phyloP scores from a whole-genome alignment of 495 filamentous ascomycete genomes.

The Talaromyces trachyspermus region DNA sequence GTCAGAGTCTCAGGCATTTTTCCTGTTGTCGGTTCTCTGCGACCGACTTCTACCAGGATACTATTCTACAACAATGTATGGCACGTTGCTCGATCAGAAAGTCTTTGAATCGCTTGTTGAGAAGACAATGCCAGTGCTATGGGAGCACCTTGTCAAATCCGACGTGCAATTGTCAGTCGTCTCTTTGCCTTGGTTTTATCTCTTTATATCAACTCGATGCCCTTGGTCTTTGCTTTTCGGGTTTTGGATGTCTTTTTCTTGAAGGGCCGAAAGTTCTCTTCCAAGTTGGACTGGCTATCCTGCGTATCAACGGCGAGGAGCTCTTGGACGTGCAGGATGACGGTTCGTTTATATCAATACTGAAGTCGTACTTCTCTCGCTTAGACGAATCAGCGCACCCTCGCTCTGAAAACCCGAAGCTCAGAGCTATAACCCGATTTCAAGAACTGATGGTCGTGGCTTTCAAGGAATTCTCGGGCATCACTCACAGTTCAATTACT shows the following conservation, averaged over 20 bases:
- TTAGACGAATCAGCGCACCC: constrained; percentile 95
- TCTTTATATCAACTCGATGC: constrained; percentile 99
- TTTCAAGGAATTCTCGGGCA: constrained; percentile 93
- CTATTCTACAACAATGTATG: constrained; percentile 98
- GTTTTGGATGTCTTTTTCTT: constrained; percentile 97
- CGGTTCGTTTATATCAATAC: constrained; percentile 89
- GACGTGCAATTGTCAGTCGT: constrained; percentile 99
- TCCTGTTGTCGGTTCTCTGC: constrained; percentile 83
- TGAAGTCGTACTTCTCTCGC: constrained; percentile 89
- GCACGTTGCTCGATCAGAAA: constrained; percentile 89
- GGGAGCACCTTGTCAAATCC: constrained; percentile 91
- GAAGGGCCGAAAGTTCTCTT: constrained; percentile 97
- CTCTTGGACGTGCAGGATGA: constrained; percentile 93
- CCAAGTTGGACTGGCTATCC: constrained; percentile 89
- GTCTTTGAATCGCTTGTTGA: constrained; percentile 97
- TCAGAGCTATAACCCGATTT: constrained; percentile 87
- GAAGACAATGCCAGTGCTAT: constrained; percentile 96
- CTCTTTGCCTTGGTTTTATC: constrained; percentile 96
- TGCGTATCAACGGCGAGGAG: constrained; percentile 96
- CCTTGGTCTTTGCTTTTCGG: constrained; percentile 90
- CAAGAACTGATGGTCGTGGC: constrained; percentile 98
- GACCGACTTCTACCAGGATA: constrained; percentile 92
- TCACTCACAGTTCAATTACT: constrained; percentile 84
- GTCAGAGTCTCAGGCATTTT: constrained; percentile 95
- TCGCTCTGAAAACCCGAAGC: constrained; percentile 84